Base-by-base conservation (phyloP, 768 basidiomycete genomes). In the Macrolepiota dolichaula region DNA sequence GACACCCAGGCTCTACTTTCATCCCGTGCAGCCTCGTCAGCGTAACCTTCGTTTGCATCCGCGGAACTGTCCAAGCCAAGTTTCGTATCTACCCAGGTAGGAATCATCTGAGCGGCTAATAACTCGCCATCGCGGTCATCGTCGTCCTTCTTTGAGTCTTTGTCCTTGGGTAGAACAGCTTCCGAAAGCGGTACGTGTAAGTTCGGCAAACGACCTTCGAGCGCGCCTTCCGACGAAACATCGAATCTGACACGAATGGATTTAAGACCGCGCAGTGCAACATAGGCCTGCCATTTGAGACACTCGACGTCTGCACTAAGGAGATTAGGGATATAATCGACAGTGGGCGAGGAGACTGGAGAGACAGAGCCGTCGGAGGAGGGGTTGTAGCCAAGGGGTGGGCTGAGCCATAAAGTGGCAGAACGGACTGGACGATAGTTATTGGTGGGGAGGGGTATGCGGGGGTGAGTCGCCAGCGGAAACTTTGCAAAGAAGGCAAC, bases 241-340 rank as follows among this genome's bases (percentile, higher is more conserved):
- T 93, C 88, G 75, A 84, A 89, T 47, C 89, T 84, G 13, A 92
- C 70, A 22, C 72, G 73, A 57, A 91, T 72, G 66, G 71, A 63
- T 19, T 66, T 69, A 62, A 89, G 68, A 7, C 84, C 85, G 60
- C 89, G 86, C 51, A 88, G 83, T 25, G 87, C 87, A 51, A 91
- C 77, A 66, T 89, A 92, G 0, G 92, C 90, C 72, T 94, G 92
- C 92, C 92, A 94, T 74, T 92, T 93, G 69, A 94, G 82, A 70
- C 92, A 94, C 66, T 93, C 91, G 66, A 93, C 86, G 73, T 94
- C 92, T 56, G 79, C 71, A 72, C 89, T 91, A 63, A 94, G 81
- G n/a, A 75, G 65, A 32, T 67, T 55, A 6, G 54, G 40, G 19
- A 44, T 44, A 29, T 32, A 62, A 55, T 71, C 68, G 32, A 63